These are phyloP conservation scores for Magnusiomyces fungicola DNA, from an alignment of 1,139 yeast genomes.

Conservation along the genomic window DNA sequence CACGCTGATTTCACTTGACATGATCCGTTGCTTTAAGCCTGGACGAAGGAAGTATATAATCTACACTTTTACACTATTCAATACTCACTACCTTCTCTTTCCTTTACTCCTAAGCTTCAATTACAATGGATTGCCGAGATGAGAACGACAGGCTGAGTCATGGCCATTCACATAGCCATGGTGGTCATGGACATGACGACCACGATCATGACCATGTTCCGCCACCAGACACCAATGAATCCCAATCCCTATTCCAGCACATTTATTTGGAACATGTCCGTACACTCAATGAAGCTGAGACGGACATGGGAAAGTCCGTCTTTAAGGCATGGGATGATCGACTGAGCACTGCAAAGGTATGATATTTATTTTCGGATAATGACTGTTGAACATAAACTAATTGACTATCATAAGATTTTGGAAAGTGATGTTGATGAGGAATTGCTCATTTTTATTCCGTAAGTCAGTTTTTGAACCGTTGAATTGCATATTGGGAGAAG, in stretches of 20 bases:
- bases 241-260: constrained; percentile 59
- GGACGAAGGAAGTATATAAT: too few species aligned
- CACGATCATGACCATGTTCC: constrained; percentile 42
- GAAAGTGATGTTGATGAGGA: constrained; percentile 81
- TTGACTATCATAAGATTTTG: too few species aligned
- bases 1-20: too few species aligned
- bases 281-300: constrained; percentile 57
- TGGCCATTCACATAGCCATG: constrained; percentile 29
- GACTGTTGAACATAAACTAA: too few species aligned
- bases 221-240: constrained; percentile 63
- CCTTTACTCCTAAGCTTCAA: neutral
- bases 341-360: constrained; percentile 31
- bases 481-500: neutral
- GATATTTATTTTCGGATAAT: constrained; percentile 1
- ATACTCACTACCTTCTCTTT: too few species aligned
- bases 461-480: constrained; percentile 1
- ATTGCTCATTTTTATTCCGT: constrained; percentile 63
- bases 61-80: too few species aligned
- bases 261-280: constrained; percentile 56
- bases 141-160: constrained; percentile 15
- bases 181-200: constrained; percentile 26
- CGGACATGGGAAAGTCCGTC: constrained; percentile 40
- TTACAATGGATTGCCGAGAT: constrained; percentile 7
- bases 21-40: too few species aligned
- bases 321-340: constrained; percentile 47